A percentile compares a stretch with the other conserved stretches of the same genome.
phyloP scores from a whole-genome alignment of 495 filamentous ascomycete genomes.

The Xylaria cubensis region DNA sequence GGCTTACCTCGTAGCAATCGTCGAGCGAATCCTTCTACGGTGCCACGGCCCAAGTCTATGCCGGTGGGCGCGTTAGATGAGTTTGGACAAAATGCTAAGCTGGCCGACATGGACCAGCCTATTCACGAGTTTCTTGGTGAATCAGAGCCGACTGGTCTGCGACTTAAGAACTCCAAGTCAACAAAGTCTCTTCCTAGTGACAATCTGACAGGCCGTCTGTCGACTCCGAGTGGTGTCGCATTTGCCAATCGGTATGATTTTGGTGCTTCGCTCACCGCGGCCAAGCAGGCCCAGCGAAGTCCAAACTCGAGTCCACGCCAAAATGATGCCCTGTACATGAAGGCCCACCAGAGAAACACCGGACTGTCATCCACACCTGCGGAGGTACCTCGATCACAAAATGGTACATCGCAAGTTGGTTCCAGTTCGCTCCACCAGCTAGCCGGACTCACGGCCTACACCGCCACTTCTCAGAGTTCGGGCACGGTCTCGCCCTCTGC shows the following conservation, averaged over 20 bases:
- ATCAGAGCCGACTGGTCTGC: constrained; percentile 47
- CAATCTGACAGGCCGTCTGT: constrained; percentile 52
- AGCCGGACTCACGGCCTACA: constrained; percentile 26
- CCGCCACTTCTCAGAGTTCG: constrained; percentile 26
- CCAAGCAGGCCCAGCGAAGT: constrained; percentile 69
- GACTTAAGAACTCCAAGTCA: constrained; percentile 61
- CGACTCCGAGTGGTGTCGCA: constrained; percentile 71
- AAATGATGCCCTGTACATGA: constrained; percentile 57
- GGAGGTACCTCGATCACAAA: constrained; percentile 33
- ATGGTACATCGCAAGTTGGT: constrained; percentile 25
- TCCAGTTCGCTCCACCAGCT: constrained; percentile 25
- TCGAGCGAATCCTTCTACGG: constrained; percentile 54
- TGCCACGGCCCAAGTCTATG: constrained; percentile 65
- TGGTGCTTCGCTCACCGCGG: constrained; percentile 81
- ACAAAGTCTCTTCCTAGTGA: constrained; percentile 54
- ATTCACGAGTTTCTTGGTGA: constrained; percentile 63
- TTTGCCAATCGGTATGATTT: constrained; percentile 96
- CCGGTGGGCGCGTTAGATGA: constrained; percentile 68
- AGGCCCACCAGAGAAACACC: constrained; percentile 47
- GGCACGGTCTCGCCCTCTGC: constrained; percentile 39
- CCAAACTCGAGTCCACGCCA: constrained; percentile 23
- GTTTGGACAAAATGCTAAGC: constrained; percentile 65
- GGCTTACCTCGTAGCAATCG: constrained; percentile 79
- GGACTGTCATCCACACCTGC: constrained; percentile 37
- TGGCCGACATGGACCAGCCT: constrained; percentile 62